phyloP scores from a whole-genome alignment of 2,329 filamentous ascomycete genomes.

The Penicillium sp. region DNA sequence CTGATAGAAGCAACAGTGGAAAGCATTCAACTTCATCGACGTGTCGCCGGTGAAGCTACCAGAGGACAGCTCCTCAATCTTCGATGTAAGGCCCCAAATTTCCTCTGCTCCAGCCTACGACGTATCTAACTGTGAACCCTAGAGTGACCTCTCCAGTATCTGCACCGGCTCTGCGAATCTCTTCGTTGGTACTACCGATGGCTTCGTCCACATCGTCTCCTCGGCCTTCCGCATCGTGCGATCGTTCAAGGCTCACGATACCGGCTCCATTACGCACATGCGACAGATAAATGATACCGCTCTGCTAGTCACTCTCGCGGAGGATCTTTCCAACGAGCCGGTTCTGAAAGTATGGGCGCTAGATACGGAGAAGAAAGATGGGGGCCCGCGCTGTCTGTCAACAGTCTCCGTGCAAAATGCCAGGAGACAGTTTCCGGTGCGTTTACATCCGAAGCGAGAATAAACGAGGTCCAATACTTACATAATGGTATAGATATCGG shows the following conservation, averaged over 20 bases:
- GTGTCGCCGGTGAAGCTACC: constrained; percentile 76
- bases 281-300: constrained; percentile 86
- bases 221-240: constrained; percentile 81
- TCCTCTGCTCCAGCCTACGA: neutral
- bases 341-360: constrained; percentile 96
- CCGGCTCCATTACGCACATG: constrained; percentile 77
- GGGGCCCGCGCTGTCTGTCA: constrained; percentile 81
- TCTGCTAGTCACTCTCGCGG: constrained; percentile 73
- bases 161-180: constrained; percentile 85
- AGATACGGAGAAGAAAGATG: constrained; percentile 93
- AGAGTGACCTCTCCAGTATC: constrained; percentile 72
- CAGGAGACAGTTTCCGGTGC: constrained; percentile 84
- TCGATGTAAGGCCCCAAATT: constrained; percentile 62
- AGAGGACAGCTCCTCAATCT: constrained; percentile 73
- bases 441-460: constrained; percentile 21
- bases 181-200: constrained; percentile 83
- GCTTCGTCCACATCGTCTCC: constrained; percentile 81
- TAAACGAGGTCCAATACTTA: neutral
- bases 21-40: constrained; percentile 99
- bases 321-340: constrained; percentile 84
- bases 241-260: constrained; percentile 82
- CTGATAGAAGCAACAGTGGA: constrained; percentile 65
- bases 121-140: constrained; percentile 11
- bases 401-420: constrained; percentile 85
- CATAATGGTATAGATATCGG: constrained; percentile 56